Conservation (phyloP, 1,284 basidiomycete species). For the Termitomyces sp. region DNA sequence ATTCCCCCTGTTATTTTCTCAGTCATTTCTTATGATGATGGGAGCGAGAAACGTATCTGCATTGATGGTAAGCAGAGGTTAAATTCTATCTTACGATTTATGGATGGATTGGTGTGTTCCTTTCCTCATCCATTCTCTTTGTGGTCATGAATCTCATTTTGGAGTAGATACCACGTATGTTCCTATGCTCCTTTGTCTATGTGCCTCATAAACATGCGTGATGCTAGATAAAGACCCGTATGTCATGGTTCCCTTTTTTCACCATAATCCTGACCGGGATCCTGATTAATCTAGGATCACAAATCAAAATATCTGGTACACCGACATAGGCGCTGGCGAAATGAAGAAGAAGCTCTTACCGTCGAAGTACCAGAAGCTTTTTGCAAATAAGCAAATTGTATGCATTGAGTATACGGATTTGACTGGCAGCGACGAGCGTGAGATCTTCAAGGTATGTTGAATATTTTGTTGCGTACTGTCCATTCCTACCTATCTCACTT, state of each 20-base stretch:
- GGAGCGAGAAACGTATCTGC: constrained; percentile 57
- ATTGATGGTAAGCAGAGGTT: constrained; percentile 77
- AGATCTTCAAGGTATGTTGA: constrained; percentile 63
- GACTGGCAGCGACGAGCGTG: constrained; percentile 53
- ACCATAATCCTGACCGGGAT: not conserved
- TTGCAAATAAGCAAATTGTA: constrained; percentile 64
- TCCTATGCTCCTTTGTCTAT: not conserved
- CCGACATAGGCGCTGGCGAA: constrained; percentile 22
- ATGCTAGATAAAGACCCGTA: constrained; percentile 51
- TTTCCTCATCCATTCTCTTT: not conserved
- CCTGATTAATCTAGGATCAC: constrained; percentile 18
- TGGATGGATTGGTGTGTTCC: constrained; percentile 60
- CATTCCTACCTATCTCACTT: not conserved
- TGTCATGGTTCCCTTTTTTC: constrained; percentile 18
- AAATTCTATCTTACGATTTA: constrained; percentile 67
- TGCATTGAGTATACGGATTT: constrained; percentile 70
- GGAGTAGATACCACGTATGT: constrained; percentile 50
- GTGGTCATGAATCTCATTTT: not conserved
- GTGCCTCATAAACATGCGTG: not conserved
- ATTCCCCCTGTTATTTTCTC: constrained; percentile 70
- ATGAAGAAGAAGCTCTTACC: constrained; percentile 36
- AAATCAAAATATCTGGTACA: constrained; percentile 53
- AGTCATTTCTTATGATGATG: constrained; percentile 48
- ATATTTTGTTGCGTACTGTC: not conserved
- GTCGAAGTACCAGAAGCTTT: constrained; percentile 45